phyloP scores from a whole-genome alignment of 768 basidiomycete genomes.

The Exidia glandulosa region DNA sequence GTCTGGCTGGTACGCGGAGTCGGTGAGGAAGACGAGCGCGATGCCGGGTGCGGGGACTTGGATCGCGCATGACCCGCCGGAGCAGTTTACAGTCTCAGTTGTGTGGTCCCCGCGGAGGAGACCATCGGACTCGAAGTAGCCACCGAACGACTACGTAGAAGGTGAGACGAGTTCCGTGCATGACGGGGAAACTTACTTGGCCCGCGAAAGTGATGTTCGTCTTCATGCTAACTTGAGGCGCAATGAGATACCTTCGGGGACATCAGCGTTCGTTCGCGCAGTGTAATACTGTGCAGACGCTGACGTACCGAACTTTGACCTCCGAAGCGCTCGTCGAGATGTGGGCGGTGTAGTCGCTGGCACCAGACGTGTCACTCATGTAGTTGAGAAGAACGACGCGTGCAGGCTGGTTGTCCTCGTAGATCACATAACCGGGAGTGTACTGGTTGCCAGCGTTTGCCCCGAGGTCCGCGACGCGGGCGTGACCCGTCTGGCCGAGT shows the following conservation, averaged over 20 bases:
- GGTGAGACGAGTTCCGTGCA: too few species aligned
- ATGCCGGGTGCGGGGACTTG: constrained; percentile 60
- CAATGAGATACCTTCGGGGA: constrained; percentile 39
- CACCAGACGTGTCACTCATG: constrained; percentile 47
- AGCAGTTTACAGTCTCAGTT: constrained; percentile 49
- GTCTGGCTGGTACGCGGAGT: constrained; percentile 24
- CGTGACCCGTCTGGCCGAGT: constrained; percentile 51
- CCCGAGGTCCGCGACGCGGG: constrained; percentile 56
- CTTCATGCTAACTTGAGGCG: constrained; percentile 40
- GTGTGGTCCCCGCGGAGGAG: constrained; percentile 43
- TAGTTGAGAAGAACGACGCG: constrained; percentile 67
- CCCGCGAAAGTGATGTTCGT: constrained; percentile 68
- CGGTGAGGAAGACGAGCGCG: constrained; percentile 61
- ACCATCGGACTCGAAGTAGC: constrained; percentile 55
- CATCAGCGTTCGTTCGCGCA: neutral
- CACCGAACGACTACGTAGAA: constrained; percentile 51
- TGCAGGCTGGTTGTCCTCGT: constrained; percentile 53
- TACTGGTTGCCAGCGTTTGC: constrained; percentile 38
- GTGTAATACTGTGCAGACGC: neutral
- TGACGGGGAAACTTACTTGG: constrained; percentile 35
- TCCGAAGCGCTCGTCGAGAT: constrained; percentile 35
- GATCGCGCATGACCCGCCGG: constrained; percentile 36
- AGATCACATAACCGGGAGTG: constrained; percentile 62
- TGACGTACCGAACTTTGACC: constrained; percentile 43
- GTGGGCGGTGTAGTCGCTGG: constrained; percentile 38